Conservation (phyloP, 768 basidiomycete species). For the Naganishia friedmannii region DNA sequence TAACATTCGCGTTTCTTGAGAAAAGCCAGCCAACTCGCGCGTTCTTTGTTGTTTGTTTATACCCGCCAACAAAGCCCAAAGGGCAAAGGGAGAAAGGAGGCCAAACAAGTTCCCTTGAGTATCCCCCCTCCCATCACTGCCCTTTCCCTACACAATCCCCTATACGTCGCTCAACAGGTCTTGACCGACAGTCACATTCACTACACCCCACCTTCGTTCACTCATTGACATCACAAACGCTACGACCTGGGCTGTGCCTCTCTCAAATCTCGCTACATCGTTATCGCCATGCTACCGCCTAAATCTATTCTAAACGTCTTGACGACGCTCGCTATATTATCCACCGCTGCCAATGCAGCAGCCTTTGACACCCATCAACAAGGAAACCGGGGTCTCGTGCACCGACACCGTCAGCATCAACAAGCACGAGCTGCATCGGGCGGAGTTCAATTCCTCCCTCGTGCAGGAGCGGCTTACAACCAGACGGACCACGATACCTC, state of each 20-base stretch:
- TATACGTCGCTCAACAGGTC: constrained; percentile 5
- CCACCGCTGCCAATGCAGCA: constrained; percentile 1
- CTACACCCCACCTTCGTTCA: neutral
- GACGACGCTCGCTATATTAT: neutral
- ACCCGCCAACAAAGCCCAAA: no score
- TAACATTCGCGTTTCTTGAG: no score
- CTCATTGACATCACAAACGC: no score
- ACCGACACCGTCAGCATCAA: constrained; percentile 2
- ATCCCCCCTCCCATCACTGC: no score
- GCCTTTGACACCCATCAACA: constrained; percentile 9
- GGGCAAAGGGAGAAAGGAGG: no score
- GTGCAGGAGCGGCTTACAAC: constrained; percentile 26
- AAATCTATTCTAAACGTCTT: neutral
- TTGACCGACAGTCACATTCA: neutral
- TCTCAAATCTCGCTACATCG: neutral
- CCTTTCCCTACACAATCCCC: no score
- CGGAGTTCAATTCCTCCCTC: neutral
- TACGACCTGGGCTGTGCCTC: neutral
- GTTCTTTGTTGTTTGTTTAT: no score
- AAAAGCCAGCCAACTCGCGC: no score
- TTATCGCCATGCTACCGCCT: constrained; percentile 2
- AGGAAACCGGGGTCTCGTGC: constrained; percentile 13
- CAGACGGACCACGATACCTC: constrained; percentile 15
- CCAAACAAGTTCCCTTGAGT: no score
- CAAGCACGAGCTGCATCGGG: neutral